phyloP scores from a whole-genome alignment of 495 filamentous ascomycete species.

The Penicillium egyptiacum region DNA sequence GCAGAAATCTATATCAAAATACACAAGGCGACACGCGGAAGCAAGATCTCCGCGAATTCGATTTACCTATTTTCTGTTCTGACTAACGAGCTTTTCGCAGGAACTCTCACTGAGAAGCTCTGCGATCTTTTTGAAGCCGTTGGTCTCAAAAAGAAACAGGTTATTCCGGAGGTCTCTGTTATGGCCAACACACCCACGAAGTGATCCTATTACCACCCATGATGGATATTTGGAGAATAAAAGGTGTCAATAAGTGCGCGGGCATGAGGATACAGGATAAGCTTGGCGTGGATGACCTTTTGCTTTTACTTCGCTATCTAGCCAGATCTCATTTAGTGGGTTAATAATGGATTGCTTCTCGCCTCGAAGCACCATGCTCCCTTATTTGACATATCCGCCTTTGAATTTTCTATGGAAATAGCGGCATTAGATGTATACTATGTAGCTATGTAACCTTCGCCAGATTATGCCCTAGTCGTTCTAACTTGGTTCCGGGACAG shows the following conservation, averaged over 20 bases:
- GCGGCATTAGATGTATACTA: too few species aligned
- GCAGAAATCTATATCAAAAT: background rate
- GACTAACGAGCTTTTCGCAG: background rate
- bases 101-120: background rate
- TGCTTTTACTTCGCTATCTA: background rate
- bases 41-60: background rate
- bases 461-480: too few species aligned
- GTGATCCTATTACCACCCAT: background rate
- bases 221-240: background rate
- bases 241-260: background rate
- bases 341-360: too few species aligned
- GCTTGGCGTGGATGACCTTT: background rate
- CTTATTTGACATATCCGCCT: too few species aligned
- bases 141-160: background rate
- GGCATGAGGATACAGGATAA: background rate
- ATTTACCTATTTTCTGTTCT: background rate
- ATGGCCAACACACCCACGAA: background rate
- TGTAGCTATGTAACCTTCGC: too few species aligned
- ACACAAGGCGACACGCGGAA: background rate
- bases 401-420: too few species aligned
- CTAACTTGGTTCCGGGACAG: background rate
- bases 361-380: too few species aligned
- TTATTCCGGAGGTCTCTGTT: background rate
- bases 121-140: background rate
- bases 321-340: too few species aligned